Base-by-base conservation (phyloP, 352 stramenopile species). In the Phytophthora pini region DNA sequence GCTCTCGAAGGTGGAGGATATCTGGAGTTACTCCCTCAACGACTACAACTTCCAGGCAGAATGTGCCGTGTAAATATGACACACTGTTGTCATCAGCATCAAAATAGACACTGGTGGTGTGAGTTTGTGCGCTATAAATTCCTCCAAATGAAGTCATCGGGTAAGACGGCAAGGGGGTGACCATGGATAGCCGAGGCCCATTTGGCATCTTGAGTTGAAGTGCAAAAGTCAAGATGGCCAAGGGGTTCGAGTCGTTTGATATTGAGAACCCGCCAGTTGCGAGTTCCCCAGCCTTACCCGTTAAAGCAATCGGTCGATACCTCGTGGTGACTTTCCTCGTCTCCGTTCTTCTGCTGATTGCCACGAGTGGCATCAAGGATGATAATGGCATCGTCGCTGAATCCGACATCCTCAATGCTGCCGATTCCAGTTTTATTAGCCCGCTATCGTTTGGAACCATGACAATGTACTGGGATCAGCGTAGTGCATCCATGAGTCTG, bases 391-490 rank as follows among this genome's bases (percentile, higher is more conserved):
- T 49, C 26, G 7, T 38, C 9, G 39, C 60, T 10, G 55, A 65
- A 12, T 11, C 36, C 20, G 48, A 70, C 12, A 53, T 26, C 7
- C 22, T 73, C 15, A 65, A 65, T 20, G 52, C 61, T 41, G 61
- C 36, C 29, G 57, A 62, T 11, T 22, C 20, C 8, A 56, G 54
- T 15, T 34, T 48, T 34, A 43, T 61, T 15, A 63, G 22, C 15
- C 50, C 38, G 10, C 44, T 51, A 38, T 84, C 73, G 27, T 86
- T 82, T 65, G 77, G 75, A n/a, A 82, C 77, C 34, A 86, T 84
- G 75, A 86, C 75, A 10, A 75, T 64, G 65, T 84, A 86, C 61
- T 86, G 77, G 77, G 75, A 86, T 54, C 77, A 86, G 46, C 77
- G 74, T 20, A 68, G 70, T 59, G 36, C 49, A 11, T 26, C 26